These are phyloP conservation scores for Penicillium steckii DNA, from an alignment of 495 filamentous ascomycete genomes.

Conservation along the genomic window DNA sequence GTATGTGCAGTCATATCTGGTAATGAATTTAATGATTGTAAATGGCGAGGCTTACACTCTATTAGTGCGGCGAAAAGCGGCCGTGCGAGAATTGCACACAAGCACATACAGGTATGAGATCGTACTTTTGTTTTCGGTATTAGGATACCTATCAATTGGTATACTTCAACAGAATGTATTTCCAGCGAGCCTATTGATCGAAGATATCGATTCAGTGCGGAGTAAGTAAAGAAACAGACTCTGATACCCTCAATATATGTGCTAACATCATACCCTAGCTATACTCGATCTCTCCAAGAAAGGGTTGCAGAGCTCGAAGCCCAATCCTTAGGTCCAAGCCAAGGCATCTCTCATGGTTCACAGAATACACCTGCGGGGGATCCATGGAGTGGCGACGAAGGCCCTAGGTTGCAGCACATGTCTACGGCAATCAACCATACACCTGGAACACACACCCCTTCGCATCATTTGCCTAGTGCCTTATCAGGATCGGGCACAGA, in stretches of 20 bases:
- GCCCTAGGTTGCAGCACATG: neutral
- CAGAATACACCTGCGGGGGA: neutral
- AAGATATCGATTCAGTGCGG: constrained; percentile 3
- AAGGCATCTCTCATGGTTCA: neutral
- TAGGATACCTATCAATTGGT: neutral
- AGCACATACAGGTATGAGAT: constrained; percentile 6
- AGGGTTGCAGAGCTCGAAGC: constrained; percentile 9
- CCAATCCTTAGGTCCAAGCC: neutral
- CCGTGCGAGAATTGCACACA: constrained; percentile 15
- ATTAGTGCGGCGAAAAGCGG: constrained; percentile 10
- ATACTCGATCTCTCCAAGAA: constrained; percentile 12
- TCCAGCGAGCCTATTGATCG: constrained; percentile 8
- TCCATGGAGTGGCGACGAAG: neutral
- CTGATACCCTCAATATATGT: neutral
- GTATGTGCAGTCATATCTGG: constrained; percentile 1
- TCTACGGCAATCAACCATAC: neutral
- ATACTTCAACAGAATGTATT: constrained; percentile 8
- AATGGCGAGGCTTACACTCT: neutral
- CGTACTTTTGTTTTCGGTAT: neutral
- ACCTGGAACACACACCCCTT: neutral
- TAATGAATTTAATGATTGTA: neutral
- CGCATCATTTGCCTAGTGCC: neutral
- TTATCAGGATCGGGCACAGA: neutral
- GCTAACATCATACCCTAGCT: neutral
- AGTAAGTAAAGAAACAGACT: constrained; percentile 1